phyloP scores from a whole-genome alignment of 2,329 filamentous ascomycete genomes.

The Sodiomyces alkalinus region DNA sequence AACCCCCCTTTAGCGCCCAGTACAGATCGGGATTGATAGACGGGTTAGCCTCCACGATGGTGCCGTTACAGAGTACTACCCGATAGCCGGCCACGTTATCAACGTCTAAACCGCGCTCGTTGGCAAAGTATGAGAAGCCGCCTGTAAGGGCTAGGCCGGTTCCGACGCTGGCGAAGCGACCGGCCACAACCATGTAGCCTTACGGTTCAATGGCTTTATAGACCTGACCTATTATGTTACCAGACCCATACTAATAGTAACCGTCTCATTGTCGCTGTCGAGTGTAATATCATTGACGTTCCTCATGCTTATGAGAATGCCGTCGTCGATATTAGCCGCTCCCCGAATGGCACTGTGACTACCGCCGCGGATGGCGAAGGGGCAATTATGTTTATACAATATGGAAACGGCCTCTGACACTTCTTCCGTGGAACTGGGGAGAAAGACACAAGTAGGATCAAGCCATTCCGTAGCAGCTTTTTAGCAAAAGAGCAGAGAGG shows the following conservation, averaged over 20 bases:
- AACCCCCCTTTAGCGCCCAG: constrained; percentile 40
- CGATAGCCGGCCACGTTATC: neutral
- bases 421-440: too few species aligned
- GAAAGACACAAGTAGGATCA: too few species aligned
- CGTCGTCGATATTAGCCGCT: constrained; percentile 7
- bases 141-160: constrained; percentile 4
- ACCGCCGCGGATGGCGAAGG: constrained; percentile 6
- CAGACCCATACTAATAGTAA: constrained; percentile 6
- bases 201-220: constrained; percentile 5
- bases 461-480: too few species aligned
- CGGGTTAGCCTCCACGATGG: neutral
- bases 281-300: constrained; percentile 4
- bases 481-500: too few species aligned
- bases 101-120: neutral
- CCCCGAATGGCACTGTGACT: constrained; percentile 7
- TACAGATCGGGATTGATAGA: constrained; percentile 39
- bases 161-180: constrained; percentile 5
- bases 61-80: neutral
- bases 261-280: constrained; percentile 1
- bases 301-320: constrained; percentile 6
- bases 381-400: constrained; percentile 5
- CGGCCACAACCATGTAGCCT: constrained; percentile 4
- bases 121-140: neutral
- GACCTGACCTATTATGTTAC: constrained; percentile 3
- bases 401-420: too few species aligned